These are phyloP conservation scores for Grifola frondosa DNA, from an alignment of 1,284 basidiomycete species.

Conservation along the genomic window DNA sequence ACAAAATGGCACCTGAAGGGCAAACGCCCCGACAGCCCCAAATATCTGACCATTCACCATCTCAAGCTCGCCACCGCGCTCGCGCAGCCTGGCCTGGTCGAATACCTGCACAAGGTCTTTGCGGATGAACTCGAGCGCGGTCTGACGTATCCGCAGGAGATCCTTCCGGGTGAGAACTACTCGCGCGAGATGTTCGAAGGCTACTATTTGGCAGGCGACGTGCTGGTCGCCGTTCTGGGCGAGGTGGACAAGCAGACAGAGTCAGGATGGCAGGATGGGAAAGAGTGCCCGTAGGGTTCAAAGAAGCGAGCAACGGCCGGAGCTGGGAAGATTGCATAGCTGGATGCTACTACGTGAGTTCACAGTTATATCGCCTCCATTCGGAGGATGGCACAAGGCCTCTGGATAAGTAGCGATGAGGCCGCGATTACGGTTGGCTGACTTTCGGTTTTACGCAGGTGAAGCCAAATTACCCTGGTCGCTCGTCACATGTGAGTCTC, in stretches of 20 bases:
- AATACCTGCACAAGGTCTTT: constrained; percentile 66
- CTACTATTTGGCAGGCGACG: constrained; percentile 78
- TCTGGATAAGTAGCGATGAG: constrained; percentile 1
- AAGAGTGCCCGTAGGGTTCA: constrained; percentile 38
- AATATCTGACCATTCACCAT: constrained; percentile 58
- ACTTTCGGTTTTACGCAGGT: constrained; percentile 43
- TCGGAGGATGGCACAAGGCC: no score
- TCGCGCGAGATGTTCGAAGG: constrained; percentile 57
- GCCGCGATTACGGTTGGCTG: constrained; percentile 12
- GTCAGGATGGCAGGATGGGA: constrained; percentile 27
- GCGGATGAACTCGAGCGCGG: constrained; percentile 76
- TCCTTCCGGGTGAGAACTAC: constrained; percentile 39
- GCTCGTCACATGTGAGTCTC: constrained; percentile 81
- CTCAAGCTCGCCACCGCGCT: constrained; percentile 51
- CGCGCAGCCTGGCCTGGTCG: constrained; percentile 48
- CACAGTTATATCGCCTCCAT: constrained; percentile 1
- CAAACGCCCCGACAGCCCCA: constrained; percentile 5
- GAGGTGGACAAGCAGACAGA: constrained; percentile 21
- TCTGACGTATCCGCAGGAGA: constrained; percentile 81
- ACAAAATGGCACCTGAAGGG: constrained; percentile 26
- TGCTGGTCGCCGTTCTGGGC: constrained; percentile 67
- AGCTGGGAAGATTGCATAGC: constrained; percentile 70
- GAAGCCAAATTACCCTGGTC: constrained; percentile 92
- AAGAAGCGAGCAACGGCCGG: constrained; percentile 46
- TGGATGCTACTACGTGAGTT: constrained; percentile 80